Percentiles rank a stretch among this genome's conserved stretches.
phyloP scores from a whole-genome alignment of 192 early-diverging fungal genomes.

The Backusella macrospora region DNA sequence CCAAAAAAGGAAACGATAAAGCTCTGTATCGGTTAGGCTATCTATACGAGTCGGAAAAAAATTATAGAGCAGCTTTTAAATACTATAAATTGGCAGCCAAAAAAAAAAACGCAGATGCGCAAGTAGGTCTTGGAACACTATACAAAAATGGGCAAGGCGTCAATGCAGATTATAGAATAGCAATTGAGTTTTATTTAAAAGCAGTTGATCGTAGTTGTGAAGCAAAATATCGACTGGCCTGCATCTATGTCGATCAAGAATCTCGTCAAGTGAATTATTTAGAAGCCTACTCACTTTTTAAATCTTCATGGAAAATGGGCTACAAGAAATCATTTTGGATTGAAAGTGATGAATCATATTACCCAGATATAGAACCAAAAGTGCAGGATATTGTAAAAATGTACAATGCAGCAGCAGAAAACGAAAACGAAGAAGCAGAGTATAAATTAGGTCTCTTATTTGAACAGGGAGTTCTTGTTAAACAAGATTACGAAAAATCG shows the following conservation, averaged over 20 bases:
- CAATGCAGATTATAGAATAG: neutral
- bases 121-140: neutral
- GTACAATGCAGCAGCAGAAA: neutral
- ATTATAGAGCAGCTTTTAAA: neutral
- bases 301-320: constrained; percentile 4
- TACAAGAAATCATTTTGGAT: neutral
- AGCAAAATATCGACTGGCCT: neutral
- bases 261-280: neutral
- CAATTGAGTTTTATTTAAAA: neutral
- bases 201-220: neutral
- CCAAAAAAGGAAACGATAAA: neutral
- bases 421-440: neutral
- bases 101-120: neutral
- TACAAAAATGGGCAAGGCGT: neutral
- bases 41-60: neutral
- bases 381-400: neutral
- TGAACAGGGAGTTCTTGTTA: neutral
- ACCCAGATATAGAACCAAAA: neutral
- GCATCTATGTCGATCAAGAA: constrained; percentile 6
- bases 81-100: neutral
- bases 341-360: neutral
- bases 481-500: neutral
- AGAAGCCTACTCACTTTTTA: neutral
- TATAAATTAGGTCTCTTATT: neutral
- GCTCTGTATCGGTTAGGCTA: neutral